Conservation (phyloP, 768 basidiomycete genomes). For the Kwoniella dejecticola region DNA sequence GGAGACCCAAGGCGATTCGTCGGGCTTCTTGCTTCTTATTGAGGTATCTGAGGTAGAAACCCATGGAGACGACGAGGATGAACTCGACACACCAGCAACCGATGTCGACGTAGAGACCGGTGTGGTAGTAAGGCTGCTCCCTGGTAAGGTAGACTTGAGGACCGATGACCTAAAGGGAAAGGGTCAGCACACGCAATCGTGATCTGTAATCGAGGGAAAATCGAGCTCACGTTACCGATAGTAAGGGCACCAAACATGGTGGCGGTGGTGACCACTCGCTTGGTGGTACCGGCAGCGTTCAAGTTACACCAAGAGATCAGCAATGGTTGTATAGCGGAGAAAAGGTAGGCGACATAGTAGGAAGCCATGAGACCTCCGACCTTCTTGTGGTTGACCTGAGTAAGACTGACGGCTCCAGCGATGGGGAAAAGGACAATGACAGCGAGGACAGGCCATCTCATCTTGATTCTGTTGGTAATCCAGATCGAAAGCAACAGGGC, state of each 20-base stretch:
- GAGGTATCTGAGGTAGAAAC: conserved; percentile 42
- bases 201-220: background rate
- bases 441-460: conserved; percentile 42
- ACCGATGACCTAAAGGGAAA: conserved; percentile 25
- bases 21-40: conserved; percentile 45
- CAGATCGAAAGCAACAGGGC: conserved; percentile 38
- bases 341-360: conserved; percentile 36
- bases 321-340: conserved; percentile 33
- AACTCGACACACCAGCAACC: conserved; percentile 44
- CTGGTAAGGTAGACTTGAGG: conserved; percentile 49
- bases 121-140: conserved; percentile 47
- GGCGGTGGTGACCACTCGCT: conserved; percentile 43
- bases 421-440: conserved; percentile 44
- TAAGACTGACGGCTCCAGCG: conserved; percentile 46
- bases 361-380: conserved; percentile 31
- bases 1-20: conserved; percentile 45
- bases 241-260: conserved; percentile 42
- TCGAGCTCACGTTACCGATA: conserved; percentile 32
- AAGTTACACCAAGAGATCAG: conserved; percentile 44
- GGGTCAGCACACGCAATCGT: background rate
- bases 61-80: conserved; percentile 45
- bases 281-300: conserved; percentile 46
- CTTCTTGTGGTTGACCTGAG: conserved; percentile 36
- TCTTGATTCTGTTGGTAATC: conserved; percentile 49
- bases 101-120: conserved; percentile 53